Evolutionary conservation across 1,284 basidiomycete species (phyloP), one percentile per base, ranked within the genome.

Genomic region (Coriolopsis trogii): DNA sequence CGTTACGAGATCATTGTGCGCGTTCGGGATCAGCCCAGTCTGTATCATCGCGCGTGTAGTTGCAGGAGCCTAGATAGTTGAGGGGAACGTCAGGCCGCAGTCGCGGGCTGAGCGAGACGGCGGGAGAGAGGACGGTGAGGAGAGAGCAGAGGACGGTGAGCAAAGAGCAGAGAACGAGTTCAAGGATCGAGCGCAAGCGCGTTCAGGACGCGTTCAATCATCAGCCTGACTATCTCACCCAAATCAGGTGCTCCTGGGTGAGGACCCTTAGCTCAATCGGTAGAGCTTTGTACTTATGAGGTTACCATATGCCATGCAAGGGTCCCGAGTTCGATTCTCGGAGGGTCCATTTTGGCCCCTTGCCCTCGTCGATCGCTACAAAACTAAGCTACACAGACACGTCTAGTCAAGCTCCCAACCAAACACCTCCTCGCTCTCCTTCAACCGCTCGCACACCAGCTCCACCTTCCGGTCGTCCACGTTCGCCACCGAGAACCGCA

Each of bases 401-500:
- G n/a, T n/a, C 33, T 41, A 59, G 34, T 65, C 64, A 10, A 67
- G 28, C 12, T 61, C 53, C 67, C 67, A 69, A 20, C 59, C 67
- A 40, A 68, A 69, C 10, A 30, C 33, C 25, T 18, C 18, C 46
- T 68, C 66, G 48, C 63, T 55, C 60, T 76, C 72, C 49, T 51
- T 63, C 61, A 93, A 64, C 51, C 90, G 73, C 58, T 74, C 74
- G 52, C 85, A 89, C 1, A 87, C 83, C 41, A 70, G 65, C 53
- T 68, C 62, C 0, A 92, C 77, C 56, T 80, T 77, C 31, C 81
- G 80, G 47, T 89, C 84, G 33, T 77, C 75, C 16, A 93, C 82
- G 66, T 93, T 94, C n/a, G 90, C 89, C 4, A 93, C 85, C 6
- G 89, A 89, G 66, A 93, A 89, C 56, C 91, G 73, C 13, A 93